A percentile compares a stretch with the other conserved stretches of the same genome.
Conservation (phyloP, 768 basidiomycete species). For the Russula vinacea region DNA sequence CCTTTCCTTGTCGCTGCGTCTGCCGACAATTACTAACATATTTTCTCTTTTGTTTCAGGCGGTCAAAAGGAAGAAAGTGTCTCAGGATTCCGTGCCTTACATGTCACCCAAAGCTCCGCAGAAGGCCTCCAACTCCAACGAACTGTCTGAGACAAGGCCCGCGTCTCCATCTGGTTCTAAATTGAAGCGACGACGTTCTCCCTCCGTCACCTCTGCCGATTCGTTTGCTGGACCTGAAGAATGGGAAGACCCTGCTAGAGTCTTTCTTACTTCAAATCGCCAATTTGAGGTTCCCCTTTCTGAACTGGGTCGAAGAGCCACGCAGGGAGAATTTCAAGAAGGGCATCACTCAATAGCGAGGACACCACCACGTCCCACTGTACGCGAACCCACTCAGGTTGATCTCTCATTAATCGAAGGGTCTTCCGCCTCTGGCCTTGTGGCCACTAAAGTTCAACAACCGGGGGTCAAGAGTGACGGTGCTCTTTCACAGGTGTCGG, state of each 20-base stretch:
- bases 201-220: conserved; percentile 14
- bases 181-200: conserved; percentile 21
- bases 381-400: conserved; percentile 10
- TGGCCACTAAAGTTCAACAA: background rate
- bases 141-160: background rate
- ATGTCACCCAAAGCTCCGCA: background rate
- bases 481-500: conserved; percentile 7
- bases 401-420: background rate
- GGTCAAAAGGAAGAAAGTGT: conserved; percentile 17
- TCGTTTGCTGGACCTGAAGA: conserved; percentile 20
- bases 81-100: background rate
- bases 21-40: conserved; percentile 1
- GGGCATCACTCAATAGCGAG: conserved; percentile 12
- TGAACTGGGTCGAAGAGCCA: conserved; percentile 45
- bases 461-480: background rate
- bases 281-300: conserved; percentile 53
- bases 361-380: background rate
- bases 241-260: conserved; percentile 27
- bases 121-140: conserved; percentile 3
- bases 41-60: conserved; percentile 7
- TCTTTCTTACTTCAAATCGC: conserved; percentile 26
- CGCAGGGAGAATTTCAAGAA: conserved; percentile 20
- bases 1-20: background rate
- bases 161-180: conserved; percentile 12
- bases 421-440: background rate